Evolutionary conservation across 345 rosid genomes (phyloP), one percentile per base, ranked within the genome.

Genomic region (Populus davidiana): DNA sequence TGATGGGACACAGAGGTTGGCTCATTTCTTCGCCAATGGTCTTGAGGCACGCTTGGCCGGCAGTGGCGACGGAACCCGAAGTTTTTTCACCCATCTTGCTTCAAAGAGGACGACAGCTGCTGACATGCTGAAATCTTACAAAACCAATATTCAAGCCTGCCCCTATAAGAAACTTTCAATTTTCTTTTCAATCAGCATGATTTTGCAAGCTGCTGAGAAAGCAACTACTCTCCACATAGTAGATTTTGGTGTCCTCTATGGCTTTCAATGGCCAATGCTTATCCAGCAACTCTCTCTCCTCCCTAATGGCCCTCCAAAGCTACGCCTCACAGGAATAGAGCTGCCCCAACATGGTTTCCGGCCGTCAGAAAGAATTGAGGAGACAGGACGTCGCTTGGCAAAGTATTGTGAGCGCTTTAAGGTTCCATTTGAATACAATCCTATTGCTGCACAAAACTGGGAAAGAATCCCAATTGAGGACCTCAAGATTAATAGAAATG

Each of bases 261-360:
- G 98, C 76, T 96, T 92, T 78, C 98, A 94, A 10, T 96, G 98
- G 98, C 99, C 99, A 11, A 86, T 92, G 38, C 83, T 96, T 74
- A 88, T 96, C 35, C 91, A 96, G 72, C 80, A 88, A 67, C 82
- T 94, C 49, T 87, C 99, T 0, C 70, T 11, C 25, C 79, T 71
- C 59, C 49, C 36, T 0, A 84, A 87, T 68, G 97, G 98, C 2
- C 90, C 97, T 25, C 98, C 98, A 0, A 94, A 84, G 83, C 76
- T 96, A 78, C 87, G 97, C 81, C 89, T 96, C 73, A 96, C 99
- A 0, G 99, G 98, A 69, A 89, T 96, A 69, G 99, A 96, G 73
- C 88, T 94, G 77, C 99, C 99, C 8, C 98, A 90, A 81, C 92
- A 91, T 13, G 99, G 99, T 21, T 91, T 94, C 83, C 89, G 97